Base-by-base conservation (phyloP, 768 basidiomycete species). In the Kondoa malvinella region DNA sequence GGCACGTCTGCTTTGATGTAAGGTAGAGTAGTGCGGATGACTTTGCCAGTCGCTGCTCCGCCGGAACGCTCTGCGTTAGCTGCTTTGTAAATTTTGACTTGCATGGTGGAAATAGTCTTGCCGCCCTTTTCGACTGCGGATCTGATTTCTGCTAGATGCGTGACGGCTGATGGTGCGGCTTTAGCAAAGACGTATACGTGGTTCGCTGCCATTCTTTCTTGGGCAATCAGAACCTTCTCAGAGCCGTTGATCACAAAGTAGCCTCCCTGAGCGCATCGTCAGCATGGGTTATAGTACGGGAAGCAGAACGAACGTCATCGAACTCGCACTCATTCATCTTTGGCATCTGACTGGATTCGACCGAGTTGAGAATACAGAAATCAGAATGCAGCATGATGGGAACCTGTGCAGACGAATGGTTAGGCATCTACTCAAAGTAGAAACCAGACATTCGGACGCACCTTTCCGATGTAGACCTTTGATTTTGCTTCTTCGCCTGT, bases 201-300 rank as follows among this genome's bases (percentile, higher is more conserved):
- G 79, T 99, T 99, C 27, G 91, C 92, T 12, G 95, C 94, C 92
- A 97, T 97, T 65, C 95, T 86, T 77, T 99, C 95, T 77, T 99
- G 95, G 1, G 95, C 95, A 77, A 99, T 99, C 70, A 99, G 81
- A n/a, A 99, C 95, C 78, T 99, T 99, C 77, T 99, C 95, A 1
- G 95, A 97, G 15, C 95, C 95, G 73, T 96, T 97, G 80, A 99
- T 96, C 76, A 99, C 90, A 77, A 99, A 99, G 77, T 99, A 99
- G 62, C 95, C 95, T 77, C 95, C 95, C 50, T 92, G 73, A 4
- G 30, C 60, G 56, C 63, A 26, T 4, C 0, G 21, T 16, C 14
- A n/a, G 16, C 16, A 57, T 12, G 14, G 27, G 29, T 12, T 34
- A 64, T 57, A 4, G 30, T 25, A 34, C 40, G 59, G 27, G 66